phyloP scores from a whole-genome alignment of 2,329 filamentous ascomycete species.

The Monosporascus sp. region DNA sequence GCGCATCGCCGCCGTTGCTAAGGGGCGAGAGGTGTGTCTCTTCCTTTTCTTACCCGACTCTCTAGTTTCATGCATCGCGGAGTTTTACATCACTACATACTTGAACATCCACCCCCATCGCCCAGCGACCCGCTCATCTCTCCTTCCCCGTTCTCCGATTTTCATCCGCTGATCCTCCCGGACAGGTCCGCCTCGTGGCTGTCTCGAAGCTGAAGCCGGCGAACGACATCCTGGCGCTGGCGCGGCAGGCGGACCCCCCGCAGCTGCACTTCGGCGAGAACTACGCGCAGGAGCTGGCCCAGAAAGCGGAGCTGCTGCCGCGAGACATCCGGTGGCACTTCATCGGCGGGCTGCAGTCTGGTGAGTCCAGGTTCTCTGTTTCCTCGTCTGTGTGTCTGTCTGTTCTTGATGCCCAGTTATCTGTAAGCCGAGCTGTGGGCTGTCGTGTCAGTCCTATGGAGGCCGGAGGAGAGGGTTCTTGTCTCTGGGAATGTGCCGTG shows the following conservation, averaged over 20 bases:
- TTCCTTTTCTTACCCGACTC: slow-evolving; percentile 7
- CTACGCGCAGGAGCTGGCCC: slow-evolving; percentile 82
- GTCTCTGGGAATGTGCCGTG: too few species aligned
- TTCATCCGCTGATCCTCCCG: slow-evolving; percentile 2
- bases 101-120: too few species aligned
- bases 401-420: neutral
- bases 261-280: slow-evolving; percentile 93
- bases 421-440: neutral
- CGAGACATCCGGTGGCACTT: slow-evolving; percentile 85
- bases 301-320: slow-evolving; percentile 80
- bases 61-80: slow-evolving; percentile 6
- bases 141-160: too few species aligned
- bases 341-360: slow-evolving; percentile 85
- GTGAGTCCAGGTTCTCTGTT: slow-evolving; percentile 30
- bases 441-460: too few species aligned
- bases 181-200: slow-evolving; percentile 77
- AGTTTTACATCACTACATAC: too few species aligned
- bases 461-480: too few species aligned
- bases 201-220: slow-evolving; percentile 96
- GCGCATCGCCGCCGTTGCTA: slow-evolving; percentile 49
- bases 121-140: too few species aligned
- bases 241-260: slow-evolving; percentile 52
- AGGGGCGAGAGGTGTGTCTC: slow-evolving; percentile 48
- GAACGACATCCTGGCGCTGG: slow-evolving; percentile 81
- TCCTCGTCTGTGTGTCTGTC: neutral